Conservation (phyloP, 169 alveolate genomes). For the Pseudocohnilembus persalinus region DNA sequence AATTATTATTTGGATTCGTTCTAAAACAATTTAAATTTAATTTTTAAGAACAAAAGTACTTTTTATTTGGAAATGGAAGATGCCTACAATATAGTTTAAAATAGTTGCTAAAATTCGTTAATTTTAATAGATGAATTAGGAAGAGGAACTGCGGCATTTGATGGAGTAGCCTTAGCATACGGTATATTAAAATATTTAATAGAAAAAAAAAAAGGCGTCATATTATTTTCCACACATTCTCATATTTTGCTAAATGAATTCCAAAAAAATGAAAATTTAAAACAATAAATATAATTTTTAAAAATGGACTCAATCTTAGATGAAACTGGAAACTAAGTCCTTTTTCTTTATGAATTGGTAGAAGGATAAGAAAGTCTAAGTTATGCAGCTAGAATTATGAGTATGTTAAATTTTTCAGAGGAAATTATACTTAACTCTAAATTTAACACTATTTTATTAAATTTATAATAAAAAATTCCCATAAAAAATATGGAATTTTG, state of each 20-base stretch:
- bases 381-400: background rate
- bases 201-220: constrained; percentile 79
- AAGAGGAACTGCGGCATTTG: constrained; percentile 99
- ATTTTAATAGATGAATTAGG: constrained; percentile 98
- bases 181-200: constrained; percentile 91
- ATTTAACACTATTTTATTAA: background rate
- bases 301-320: background rate
- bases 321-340: background rate
- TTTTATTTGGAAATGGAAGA: constrained; percentile 99
- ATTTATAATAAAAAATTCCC: background rate
- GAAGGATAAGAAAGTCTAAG: background rate
- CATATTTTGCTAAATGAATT: constrained; percentile 52
- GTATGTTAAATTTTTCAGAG: background rate
- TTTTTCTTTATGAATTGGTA: background rate
- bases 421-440: background rate
- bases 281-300: no score
- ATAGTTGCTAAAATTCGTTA: constrained; percentile 89
- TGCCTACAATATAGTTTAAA: constrained; percentile 79
- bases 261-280: no score
- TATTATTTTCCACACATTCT: constrained; percentile 96
- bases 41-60: constrained; percentile 94
- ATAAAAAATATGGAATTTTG: background rate
- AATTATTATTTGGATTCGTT: no score
- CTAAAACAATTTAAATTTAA: no score
- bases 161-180: constrained; percentile 98